Percentiles rank a stretch among this genome's conserved stretches.
Conservation (phyloP, 2,329 filamentous ascomycete genomes). For the Arachnopeziza araneosa region DNA sequence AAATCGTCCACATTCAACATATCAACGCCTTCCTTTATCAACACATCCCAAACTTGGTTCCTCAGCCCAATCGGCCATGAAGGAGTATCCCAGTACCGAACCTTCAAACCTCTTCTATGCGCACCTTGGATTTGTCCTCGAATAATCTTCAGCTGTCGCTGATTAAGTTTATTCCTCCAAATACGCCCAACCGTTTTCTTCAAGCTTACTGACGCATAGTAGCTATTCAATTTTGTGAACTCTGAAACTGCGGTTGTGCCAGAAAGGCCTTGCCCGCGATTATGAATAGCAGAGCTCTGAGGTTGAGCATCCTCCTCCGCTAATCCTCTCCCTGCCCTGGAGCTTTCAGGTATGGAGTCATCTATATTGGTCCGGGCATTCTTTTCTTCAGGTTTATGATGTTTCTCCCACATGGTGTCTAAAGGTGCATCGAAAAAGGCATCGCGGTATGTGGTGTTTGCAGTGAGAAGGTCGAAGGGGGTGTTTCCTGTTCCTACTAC, state of each 20-base stretch:
- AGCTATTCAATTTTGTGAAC: slow-evolving; percentile 53
- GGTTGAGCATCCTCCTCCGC: slow-evolving; percentile 16
- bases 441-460: slow-evolving; percentile 51
- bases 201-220: slow-evolving; percentile 61
- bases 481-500: slow-evolving; percentile 64
- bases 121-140: slow-evolving; percentile 41
- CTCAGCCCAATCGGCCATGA: slow-evolving; percentile 49
- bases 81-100: slow-evolving; percentile 56
- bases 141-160: slow-evolving; percentile 39
- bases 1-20: slow-evolving; percentile 59
- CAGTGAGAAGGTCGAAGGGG: slow-evolving; percentile 49
- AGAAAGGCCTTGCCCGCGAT: slow-evolving; percentile 38
- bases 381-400: not conserved
- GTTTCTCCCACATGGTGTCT: slow-evolving; percentile 35
- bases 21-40: slow-evolving; percentile 53
- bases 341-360: slow-evolving; percentile 6
- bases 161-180: slow-evolving; percentile 42
- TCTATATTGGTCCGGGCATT: not conserved
- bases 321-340: slow-evolving; percentile 2
- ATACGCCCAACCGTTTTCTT: slow-evolving; percentile 44
- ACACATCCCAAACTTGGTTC: slow-evolving; percentile 50
- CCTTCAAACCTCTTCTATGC: slow-evolving; percentile 48
- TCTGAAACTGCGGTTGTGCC: slow-evolving; percentile 32
- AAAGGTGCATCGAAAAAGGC: slow-evolving; percentile 64
- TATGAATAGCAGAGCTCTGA: slow-evolving; percentile 3